These are phyloP conservation scores for Volvox africanus DNA, from an alignment of 139 green algal species.

Conservation along the genomic window DNA sequence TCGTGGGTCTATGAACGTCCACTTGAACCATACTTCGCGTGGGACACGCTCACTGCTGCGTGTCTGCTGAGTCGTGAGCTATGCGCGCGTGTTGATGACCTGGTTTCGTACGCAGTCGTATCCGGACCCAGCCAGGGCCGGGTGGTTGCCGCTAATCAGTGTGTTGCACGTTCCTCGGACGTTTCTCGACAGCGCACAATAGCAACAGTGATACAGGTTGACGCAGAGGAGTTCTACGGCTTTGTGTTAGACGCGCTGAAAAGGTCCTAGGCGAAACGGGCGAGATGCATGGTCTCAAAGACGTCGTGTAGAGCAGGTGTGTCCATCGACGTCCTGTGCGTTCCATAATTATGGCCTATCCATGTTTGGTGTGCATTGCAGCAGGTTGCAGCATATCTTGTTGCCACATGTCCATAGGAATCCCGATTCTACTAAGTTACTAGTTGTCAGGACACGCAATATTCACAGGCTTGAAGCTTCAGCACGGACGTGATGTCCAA, in stretches of 20 bases:
- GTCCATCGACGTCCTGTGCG: too few species aligned
- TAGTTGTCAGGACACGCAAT: too few species aligned
- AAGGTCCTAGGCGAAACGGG: neutral
- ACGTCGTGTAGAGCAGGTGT: too few species aligned
- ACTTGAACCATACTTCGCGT: slow-evolving; percentile 42
- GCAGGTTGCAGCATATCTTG: too few species aligned
- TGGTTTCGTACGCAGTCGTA: slow-evolving; percentile 9
- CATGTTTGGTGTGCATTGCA: too few species aligned
- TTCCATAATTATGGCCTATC: too few species aligned
- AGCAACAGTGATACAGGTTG: slow-evolving; percentile 36
- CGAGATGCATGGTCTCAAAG: too few species aligned
- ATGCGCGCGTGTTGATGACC: neutral
- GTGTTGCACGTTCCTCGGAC: neutral
- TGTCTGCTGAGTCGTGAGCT: slow-evolving; percentile 19
- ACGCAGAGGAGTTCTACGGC: slow-evolving; percentile 40
- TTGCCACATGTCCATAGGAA: too few species aligned
- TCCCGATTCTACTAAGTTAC: too few species aligned
- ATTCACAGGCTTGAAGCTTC: too few species aligned
- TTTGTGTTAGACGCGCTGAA: slow-evolving; percentile 34
- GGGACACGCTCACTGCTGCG: slow-evolving; percentile 34
- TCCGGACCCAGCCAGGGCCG: slow-evolving; percentile 39
- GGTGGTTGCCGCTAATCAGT: neutral
- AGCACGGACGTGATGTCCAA: too few species aligned
- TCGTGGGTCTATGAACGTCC: slow-evolving; percentile 39
- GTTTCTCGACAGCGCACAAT: neutral